A percentile compares a stretch with the other conserved stretches of the same genome.
phyloP scores from a whole-genome alignment of 1,139 yeast genomes.

The Candida sanyaensis region DNA sequence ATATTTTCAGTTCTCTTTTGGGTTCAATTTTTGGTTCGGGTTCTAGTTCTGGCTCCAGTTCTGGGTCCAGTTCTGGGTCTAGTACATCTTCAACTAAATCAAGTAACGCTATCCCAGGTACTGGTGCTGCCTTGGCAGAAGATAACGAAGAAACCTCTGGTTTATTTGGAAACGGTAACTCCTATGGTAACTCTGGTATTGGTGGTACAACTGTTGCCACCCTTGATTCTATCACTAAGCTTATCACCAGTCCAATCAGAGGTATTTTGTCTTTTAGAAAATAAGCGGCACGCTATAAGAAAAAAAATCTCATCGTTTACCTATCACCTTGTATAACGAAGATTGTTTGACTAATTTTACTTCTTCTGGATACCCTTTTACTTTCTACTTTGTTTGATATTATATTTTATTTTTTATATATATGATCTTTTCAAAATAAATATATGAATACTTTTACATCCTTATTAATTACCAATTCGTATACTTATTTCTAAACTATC shows the following conservation, averaged over 20 bases:
- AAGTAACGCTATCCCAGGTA: not conserved
- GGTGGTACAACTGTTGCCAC: no score
- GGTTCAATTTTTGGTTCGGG: not conserved
- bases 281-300: not conserved
- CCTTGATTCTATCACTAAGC: no score
- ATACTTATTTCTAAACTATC: not conserved
- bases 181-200: conserved; percentile 1
- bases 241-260: no score
- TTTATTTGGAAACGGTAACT: conserved; percentile 3
- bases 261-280: not conserved
- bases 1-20: not conserved
- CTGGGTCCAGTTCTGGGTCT: not conserved
- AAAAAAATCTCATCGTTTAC: not conserved
- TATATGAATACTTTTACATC: not conserved
- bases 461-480: not conserved
- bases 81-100: not conserved
- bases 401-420: not conserved
- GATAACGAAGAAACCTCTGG: not conserved
- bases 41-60: not conserved
- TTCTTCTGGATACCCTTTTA: not conserved
- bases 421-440: not conserved
- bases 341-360: not conserved
- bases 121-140: conserved; percentile 2
- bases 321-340: not conserved
- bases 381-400: not conserved